Conservation (phyloP, 768 basidiomycete genomes). For the Scleroderma citrinum region DNA sequence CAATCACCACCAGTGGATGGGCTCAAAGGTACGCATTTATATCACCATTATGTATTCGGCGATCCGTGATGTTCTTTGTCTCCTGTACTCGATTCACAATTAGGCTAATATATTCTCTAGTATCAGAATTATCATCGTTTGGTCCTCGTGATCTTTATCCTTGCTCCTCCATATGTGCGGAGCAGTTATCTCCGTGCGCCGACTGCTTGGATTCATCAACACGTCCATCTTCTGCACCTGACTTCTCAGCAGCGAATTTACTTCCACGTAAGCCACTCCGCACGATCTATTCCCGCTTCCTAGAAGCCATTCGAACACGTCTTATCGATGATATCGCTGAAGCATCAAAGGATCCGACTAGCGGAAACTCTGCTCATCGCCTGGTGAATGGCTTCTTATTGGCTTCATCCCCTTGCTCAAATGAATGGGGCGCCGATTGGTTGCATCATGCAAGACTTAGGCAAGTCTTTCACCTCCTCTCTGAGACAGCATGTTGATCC, state of each 20-base stretch:
- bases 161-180: constrained; percentile 43
- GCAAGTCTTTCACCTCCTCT: constrained; percentile 23
- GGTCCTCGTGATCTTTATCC: constrained; percentile 47
- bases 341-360: constrained; percentile 28
- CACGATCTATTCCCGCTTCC: constrained; percentile 38
- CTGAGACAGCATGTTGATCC: background rate
- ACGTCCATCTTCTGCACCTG: constrained; percentile 11
- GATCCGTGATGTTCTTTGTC: constrained; percentile 5
- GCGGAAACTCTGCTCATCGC: constrained; percentile 37
- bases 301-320: constrained; percentile 54
- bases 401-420: constrained; percentile 34
- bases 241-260: constrained; percentile 30
- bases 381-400: constrained; percentile 64
- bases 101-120: constrained; percentile 27
- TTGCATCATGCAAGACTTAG: constrained; percentile 46
- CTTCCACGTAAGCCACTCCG: constrained; percentile 45
- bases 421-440: constrained; percentile 66
- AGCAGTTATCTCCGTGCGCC: constrained; percentile 33
- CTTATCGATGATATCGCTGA: constrained; percentile 48
- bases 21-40: constrained; percentile 41
- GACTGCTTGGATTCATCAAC: constrained; percentile 26
- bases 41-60: background rate
- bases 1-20: constrained; percentile 40
- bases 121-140: constrained; percentile 38
- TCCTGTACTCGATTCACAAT: background rate